phyloP scores from a whole-genome alignment of 805 yeast genomes.

The Priceomyces carsonii region DNA sequence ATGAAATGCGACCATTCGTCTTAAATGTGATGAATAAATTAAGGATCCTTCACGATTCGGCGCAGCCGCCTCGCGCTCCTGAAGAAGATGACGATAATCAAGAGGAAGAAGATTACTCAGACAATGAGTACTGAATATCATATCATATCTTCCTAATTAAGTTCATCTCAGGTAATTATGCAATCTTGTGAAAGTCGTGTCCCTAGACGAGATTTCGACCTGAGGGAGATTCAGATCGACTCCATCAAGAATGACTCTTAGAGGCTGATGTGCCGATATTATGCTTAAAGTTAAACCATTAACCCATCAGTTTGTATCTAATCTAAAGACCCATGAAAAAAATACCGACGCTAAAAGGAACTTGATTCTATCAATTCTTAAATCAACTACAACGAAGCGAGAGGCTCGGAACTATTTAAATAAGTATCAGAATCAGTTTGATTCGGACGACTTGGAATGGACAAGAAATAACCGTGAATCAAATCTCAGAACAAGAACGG shows the following conservation, averaged over 20 bases:
- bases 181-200: no score
- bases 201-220: no score
- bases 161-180: no score
- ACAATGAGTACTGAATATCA: constrained; percentile 1
- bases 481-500: constrained; percentile 16
- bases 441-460: constrained; percentile 19
- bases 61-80: constrained; percentile 11
- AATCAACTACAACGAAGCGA: constrained; percentile 90
- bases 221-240: no score
- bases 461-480: constrained; percentile 21
- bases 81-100: constrained; percentile 17
- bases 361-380: constrained; percentile 78
- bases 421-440: constrained; percentile 59
- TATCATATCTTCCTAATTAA: constrained; percentile 4
- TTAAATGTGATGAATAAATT: constrained; percentile 79
- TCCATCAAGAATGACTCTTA: constrained; percentile 1
- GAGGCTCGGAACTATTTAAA: constrained; percentile 82
- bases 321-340: constrained; percentile 29
- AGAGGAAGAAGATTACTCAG: constrained; percentile 9
- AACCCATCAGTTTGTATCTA: constrained; percentile 36
- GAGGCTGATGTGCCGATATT: background rate
- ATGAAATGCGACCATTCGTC: constrained; percentile 83
- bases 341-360: constrained; percentile 58
- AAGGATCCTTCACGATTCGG: constrained; percentile 50
- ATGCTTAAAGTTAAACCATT: constrained; percentile 17